Conservation (phyloP, 352 stramenopile genomes). For the Pythium sukuiense region DNA sequence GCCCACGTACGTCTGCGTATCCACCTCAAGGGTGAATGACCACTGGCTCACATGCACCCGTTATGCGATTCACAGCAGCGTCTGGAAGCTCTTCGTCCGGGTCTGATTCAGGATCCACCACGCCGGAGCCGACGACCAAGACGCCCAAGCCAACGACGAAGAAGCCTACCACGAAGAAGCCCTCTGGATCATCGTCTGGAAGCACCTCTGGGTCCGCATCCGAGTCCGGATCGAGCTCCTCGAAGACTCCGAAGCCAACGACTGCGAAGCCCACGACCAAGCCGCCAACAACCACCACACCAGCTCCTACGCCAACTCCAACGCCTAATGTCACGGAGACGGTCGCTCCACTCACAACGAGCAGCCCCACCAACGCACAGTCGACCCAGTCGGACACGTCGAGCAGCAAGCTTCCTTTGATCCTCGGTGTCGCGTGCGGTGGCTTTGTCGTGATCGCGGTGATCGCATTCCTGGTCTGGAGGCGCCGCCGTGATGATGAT, state of each 20-base stretch:
- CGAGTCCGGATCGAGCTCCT: slow-evolving; percentile 23
- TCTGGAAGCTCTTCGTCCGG: background rate
- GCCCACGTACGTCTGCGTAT: slow-evolving; percentile 14
- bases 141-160: slow-evolving; percentile 21
- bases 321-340: slow-evolving; percentile 13
- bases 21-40: too few species aligned
- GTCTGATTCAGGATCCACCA: background rate
- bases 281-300: slow-evolving; percentile 18
- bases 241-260: slow-evolving; percentile 30
- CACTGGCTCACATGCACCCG: too few species aligned
- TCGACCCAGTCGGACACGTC: slow-evolving; percentile 29
- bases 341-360: slow-evolving; percentile 13
- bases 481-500: slow-evolving; percentile 51
- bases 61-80: background rate
- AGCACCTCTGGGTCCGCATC: slow-evolving; percentile 5
- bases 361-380: slow-evolving; percentile 35
- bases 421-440: slow-evolving; percentile 47
- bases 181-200: background rate
- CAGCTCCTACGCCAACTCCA: slow-evolving; percentile 29
- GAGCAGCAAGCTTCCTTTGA: slow-evolving; percentile 41
- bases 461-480: slow-evolving; percentile 62
- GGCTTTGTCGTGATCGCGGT: slow-evolving; percentile 44
- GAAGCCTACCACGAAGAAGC: slow-evolving; percentile 5
- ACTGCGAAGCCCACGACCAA: slow-evolving; percentile 30
- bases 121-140: background rate